Conservation (phyloP, 345 rosid genomes). For the Hibiscus syriacus region DNA sequence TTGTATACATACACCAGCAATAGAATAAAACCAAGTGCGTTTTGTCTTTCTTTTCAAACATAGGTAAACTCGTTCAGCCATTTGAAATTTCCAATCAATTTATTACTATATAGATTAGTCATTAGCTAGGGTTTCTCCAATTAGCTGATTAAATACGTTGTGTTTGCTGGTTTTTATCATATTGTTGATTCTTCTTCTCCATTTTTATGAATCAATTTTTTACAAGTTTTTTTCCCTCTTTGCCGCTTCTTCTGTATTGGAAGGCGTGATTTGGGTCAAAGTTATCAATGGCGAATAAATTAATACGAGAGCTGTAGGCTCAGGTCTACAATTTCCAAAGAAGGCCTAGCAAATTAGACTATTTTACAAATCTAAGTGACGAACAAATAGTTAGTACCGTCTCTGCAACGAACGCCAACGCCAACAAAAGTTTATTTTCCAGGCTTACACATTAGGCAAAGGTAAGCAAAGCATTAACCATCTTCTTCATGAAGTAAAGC, state of each 20-base stretch:
- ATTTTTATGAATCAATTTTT: not conserved
- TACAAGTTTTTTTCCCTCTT: too few species aligned
- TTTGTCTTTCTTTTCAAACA: constrained; percentile 2
- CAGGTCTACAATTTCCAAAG: constrained; percentile 14
- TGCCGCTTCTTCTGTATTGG: too few species aligned
- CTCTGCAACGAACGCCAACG: constrained; percentile 14
- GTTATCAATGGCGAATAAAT: constrained; percentile 1
- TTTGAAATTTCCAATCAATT: not conserved
- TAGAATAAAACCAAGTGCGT: not conserved
- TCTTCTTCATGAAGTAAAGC: not conserved
- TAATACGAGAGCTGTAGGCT: constrained; percentile 1
- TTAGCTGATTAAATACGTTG: too few species aligned
- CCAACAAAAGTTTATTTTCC: too few species aligned
- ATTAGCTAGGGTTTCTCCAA: constrained; percentile 1
- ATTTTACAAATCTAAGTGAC: not conserved
- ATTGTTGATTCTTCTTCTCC: too few species aligned
- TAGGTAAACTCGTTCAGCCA: not conserved
- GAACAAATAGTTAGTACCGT: not conserved
- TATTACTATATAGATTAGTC: not conserved
- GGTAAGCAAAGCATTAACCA: too few species aligned
- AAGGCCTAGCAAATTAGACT: not conserved
- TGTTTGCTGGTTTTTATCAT: too few species aligned
- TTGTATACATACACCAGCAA: not conserved
- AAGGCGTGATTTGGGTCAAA: constrained; percentile 16
- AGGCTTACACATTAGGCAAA: not conserved